These are phyloP conservation scores for Solanum ossicruentum DNA, from an alignment of 257 asterid genomes.

Conservation along the genomic window DNA sequence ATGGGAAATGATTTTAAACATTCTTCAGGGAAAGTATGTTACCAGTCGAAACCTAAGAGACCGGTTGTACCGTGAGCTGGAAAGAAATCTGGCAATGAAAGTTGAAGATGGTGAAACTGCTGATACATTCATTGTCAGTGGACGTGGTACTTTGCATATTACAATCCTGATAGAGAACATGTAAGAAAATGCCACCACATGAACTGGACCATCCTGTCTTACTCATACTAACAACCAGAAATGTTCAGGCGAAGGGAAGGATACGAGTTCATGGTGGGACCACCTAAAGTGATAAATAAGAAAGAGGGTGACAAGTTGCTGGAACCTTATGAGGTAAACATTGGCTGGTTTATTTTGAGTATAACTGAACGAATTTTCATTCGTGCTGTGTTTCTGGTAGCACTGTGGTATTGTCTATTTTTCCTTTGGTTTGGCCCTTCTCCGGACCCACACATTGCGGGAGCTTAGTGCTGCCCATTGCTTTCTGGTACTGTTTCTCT, in stretches of 20 bases:
- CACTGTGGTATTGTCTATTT: not conserved
- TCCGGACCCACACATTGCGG: not conserved
- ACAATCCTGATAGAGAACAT: constrained; percentile 90
- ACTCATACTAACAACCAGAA: constrained; percentile 3
- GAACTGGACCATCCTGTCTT: not conserved
- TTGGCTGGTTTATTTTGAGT: not conserved
- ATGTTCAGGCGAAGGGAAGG: constrained; percentile 97
- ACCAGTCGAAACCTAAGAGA: constrained; percentile 92
- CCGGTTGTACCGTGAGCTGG: constrained; percentile 88
- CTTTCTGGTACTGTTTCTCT: not conserved
- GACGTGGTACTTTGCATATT: constrained; percentile 94
- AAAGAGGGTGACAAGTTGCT: constrained; percentile 56
- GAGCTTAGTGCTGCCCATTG: not conserved
- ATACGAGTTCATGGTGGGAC: constrained; percentile 99
- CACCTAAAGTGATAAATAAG: constrained; percentile 95
- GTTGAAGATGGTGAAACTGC: constrained; percentile 98
- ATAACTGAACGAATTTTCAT: not conserved
- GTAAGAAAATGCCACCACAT: constrained; percentile 28
- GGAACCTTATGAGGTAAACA: constrained; percentile 83
- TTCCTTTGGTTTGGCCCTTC: not conserved
- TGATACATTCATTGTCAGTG: constrained; percentile 83
- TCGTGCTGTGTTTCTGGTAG: not conserved
- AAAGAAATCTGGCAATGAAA: constrained; percentile 89
- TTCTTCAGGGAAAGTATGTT: constrained; percentile 72
- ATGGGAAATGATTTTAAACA: not conserved